Evolutionary conservation across 108 stramenopile genomes (phyloP).

Genomic region (Schizochytrium sp.): DNA sequence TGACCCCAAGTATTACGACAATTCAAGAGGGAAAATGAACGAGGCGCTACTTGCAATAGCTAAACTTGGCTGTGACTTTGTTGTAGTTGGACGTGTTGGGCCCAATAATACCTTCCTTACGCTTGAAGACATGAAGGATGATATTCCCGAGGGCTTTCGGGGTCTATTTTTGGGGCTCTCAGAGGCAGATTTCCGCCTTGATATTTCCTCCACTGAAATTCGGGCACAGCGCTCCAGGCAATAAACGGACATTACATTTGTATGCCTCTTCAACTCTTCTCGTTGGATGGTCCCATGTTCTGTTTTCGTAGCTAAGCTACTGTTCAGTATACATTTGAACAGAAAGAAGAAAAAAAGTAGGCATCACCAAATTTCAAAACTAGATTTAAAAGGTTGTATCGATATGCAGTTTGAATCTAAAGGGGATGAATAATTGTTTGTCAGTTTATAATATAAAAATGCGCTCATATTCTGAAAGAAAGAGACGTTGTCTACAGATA

Average conservation of each 20-base stretch:
- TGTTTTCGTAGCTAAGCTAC: too few species aligned
- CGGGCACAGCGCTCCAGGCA: not conserved
- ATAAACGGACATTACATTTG: not conserved
- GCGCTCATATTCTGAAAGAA: too few species aligned
- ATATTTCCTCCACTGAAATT: constrained; percentile 41
- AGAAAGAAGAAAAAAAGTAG: too few species aligned
- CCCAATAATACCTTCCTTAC: not conserved
- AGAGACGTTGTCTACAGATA: too few species aligned
- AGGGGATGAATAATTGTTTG: too few species aligned
- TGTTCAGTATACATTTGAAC: too few species aligned
- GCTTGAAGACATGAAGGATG: constrained; percentile 2
- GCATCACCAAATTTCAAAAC: too few species aligned
- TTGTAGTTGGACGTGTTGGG: constrained; percentile 62
- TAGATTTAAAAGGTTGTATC: too few species aligned
- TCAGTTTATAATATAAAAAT: too few species aligned
- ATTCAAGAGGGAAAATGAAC: not conserved
- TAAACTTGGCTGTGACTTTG: constrained; percentile 19
- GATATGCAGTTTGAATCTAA: too few species aligned
- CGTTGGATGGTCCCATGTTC: too few species aligned
- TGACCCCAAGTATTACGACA: constrained; percentile 87
- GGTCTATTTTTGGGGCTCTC: not conserved
- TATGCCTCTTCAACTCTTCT: too few species aligned
- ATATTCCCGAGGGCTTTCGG: not conserved
- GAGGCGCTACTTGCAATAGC: constrained; percentile 42
- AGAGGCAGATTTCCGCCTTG: constrained; percentile 31